Evolutionary conservation across 2,329 filamentous ascomycete species (phyloP).

Genomic region (Penicillium sp.): DNA sequence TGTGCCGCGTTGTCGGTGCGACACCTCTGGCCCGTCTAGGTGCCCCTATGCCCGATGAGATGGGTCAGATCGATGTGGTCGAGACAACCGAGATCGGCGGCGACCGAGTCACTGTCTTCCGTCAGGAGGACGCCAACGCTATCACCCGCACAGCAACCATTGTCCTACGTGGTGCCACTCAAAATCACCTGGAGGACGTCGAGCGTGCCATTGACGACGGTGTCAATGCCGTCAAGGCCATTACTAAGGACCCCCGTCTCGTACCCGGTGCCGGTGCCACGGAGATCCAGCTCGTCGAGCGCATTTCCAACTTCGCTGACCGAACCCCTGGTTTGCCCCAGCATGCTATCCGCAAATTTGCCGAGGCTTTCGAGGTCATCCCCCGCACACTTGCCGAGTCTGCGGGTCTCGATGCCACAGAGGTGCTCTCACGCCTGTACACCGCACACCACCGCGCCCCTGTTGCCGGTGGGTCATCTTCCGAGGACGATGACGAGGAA

Average conservation of each 20-base stretch:
- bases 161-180: constrained; percentile 89
- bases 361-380: constrained; percentile 95
- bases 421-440: constrained; percentile 87
- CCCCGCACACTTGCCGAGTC: constrained; percentile 92
- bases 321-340: constrained; percentile 90
- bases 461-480: constrained; percentile 26
- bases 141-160: constrained; percentile 89
- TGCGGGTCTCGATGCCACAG: constrained; percentile 94
- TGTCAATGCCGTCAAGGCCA: constrained; percentile 97
- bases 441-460: constrained; percentile 72
- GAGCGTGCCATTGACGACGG: constrained; percentile 97
- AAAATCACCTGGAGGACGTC: constrained; percentile 96
- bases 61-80: constrained; percentile 90
- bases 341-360: constrained; percentile 96
- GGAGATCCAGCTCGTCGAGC: constrained; percentile 89
- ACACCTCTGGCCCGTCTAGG: constrained; percentile 94
- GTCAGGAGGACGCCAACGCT: constrained; percentile 78
- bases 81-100: constrained; percentile 98
- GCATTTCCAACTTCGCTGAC: constrained; percentile 85
- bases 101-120: constrained; percentile 96
- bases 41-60: constrained; percentile 99
- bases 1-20: constrained; percentile 94
- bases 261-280: constrained; percentile 93
- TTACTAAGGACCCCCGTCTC: constrained; percentile 86
- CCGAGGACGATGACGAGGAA: constrained; percentile 38